phyloP scores from a whole-genome alignment of 495 filamentous ascomycete species.

The Aspergillus nidulans region DNA sequence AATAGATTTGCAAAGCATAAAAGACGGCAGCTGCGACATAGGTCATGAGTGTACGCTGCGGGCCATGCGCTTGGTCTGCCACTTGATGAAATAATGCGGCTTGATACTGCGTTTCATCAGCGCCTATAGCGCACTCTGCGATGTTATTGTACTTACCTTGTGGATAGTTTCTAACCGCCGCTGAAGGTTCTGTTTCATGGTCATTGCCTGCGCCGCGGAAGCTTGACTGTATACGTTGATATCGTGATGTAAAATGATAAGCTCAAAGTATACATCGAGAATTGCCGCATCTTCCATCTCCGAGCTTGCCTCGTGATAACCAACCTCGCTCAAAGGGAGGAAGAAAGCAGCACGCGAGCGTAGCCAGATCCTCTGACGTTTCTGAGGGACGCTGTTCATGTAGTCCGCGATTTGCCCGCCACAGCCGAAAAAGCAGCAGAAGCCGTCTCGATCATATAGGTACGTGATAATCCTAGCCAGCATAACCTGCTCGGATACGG shows the following conservation, averaged over 20 bases:
- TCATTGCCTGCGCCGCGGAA: background rate
- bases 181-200: background rate
- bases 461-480: slow-evolving; percentile 9
- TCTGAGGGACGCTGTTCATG: background rate
- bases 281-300: slow-evolving; percentile 4
- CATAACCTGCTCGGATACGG: slow-evolving; percentile 8
- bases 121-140: background rate
- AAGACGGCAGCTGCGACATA: slow-evolving; percentile 10
- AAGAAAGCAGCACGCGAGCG: slow-evolving; percentile 8
- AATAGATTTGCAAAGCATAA: slow-evolving; percentile 11
- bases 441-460: slow-evolving; percentile 14
- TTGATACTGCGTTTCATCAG: slow-evolving; percentile 1
- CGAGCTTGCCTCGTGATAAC: background rate
- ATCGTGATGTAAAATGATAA: slow-evolving; percentile 13
- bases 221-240: slow-evolving; percentile 9
- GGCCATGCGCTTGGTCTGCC: background rate
- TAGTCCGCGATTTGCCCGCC: slow-evolving; percentile 10
- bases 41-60: slow-evolving; percentile 2
- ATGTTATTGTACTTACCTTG: background rate
- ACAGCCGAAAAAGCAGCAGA: slow-evolving; percentile 15
- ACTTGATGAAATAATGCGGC: background rate
- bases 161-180: background rate
- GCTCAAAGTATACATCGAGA: slow-evolving; percentile 13
- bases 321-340: background rate
- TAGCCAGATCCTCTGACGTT: slow-evolving; percentile 5